phyloP scores from a whole-genome alignment of 2,329 filamentous ascomycete genomes.

The Trichoderma arundinaceum region DNA sequence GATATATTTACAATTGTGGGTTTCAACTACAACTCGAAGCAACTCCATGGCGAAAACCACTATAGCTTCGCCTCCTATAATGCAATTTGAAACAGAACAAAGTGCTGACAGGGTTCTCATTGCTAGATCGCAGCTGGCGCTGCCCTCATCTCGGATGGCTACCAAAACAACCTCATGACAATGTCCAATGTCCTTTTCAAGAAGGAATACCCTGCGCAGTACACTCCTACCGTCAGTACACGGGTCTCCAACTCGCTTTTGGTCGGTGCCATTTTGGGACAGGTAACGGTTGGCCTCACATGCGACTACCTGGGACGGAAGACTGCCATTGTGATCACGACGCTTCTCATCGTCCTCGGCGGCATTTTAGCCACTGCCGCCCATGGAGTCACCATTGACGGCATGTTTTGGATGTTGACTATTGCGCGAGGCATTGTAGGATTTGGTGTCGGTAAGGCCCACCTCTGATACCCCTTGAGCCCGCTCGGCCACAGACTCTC shows the following conservation, averaged over 20 bases:
- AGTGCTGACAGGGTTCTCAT: background rate
- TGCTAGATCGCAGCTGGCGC: slow-evolving; percentile 41
- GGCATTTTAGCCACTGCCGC: slow-evolving; percentile 54
- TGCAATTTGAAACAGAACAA: too few relatives aligned
- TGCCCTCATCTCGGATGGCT: slow-evolving; percentile 46
- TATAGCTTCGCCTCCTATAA: background rate
- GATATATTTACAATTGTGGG: slow-evolving; percentile 41
- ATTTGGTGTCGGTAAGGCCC: slow-evolving; percentile 48
- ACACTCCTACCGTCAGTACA: slow-evolving; percentile 47
- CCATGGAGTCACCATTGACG: slow-evolving; percentile 51
- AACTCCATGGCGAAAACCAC: too few relatives aligned
- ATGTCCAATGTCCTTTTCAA: slow-evolving; percentile 43
- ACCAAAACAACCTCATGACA: slow-evolving; percentile 48
- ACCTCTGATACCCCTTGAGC: background rate
- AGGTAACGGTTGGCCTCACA: slow-evolving; percentile 49
- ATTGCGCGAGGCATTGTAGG: slow-evolving; percentile 55
- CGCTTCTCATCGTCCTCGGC: slow-evolving; percentile 54
- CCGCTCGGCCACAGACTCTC: background rate
- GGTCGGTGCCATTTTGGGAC: slow-evolving; percentile 51
- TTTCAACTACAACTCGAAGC: background rate
- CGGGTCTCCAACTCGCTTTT: slow-evolving; percentile 50
- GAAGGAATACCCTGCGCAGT: slow-evolving; percentile 44
- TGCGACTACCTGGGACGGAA: slow-evolving; percentile 57
- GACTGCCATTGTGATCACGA: slow-evolving; percentile 53
- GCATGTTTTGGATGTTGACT: slow-evolving; percentile 61